Base-by-base conservation (phyloP, 768 basidiomycete genomes). In the Tricholoma terreum region DNA sequence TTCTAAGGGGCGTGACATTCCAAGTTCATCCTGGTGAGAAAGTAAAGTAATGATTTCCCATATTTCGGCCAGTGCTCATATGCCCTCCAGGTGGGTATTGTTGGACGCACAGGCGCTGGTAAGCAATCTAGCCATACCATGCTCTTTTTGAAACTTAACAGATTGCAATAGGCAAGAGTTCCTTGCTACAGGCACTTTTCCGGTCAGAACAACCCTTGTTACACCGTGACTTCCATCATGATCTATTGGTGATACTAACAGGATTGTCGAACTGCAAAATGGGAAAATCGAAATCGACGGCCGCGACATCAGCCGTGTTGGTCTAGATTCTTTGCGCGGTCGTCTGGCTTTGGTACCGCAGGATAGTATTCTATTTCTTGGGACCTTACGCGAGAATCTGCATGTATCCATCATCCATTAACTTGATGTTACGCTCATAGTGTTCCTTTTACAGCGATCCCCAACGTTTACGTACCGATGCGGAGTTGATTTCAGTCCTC, bases 281-380 rank as follows among this genome's bases (percentile, higher is more conserved):
- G 90, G 91, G 0, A 67, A 65, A 19, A 84, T 92, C 55, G 69
- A 75, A 36, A 82, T 87, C 46, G 85, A 87, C 60, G 82, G 80
- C 2, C 65, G 69, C 27, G 77, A 89, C 62, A 84, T 81, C 58
- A 69, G 68, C 19, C 66, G 73, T 12, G 73, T 89, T 22, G 85
- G 84, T 0, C 73, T 90, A 7, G 78, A 82, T 56, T 75, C 65
- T 14, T 73, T 87, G 1, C 77, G 86, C 4, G 69, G 71, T 21
- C 74, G 79, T 15, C 68, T 90, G 3, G 83, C 86, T 4, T 77
- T 90, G 38, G 87, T 91, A 11, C 89, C 88, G 0, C 89, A 89
- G 68, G 84, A 86, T 45, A 75, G 73, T 15, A 76, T 79, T 15
- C 66, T 85, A n/a, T 86, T 84, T 66, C 60, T 77, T 12, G 80